Evolutionary conservation across 768 basidiomycete genomes (phyloP).

Genomic region (Xerocomellus dryophilus): DNA sequence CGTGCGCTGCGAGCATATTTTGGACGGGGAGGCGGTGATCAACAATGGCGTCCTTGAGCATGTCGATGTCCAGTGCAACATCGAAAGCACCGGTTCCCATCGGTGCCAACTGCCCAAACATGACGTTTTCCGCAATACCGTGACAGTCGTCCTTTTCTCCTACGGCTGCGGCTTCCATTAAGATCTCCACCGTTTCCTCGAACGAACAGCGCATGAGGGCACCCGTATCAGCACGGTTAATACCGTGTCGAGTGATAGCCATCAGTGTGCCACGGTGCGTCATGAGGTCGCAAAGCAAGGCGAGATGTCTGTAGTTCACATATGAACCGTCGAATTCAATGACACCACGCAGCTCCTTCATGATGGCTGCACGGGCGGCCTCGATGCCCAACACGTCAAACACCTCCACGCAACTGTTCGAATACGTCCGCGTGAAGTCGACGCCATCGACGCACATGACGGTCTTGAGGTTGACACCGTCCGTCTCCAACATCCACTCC

Average conservation of each 20-base stretch:
- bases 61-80: constrained; percentile 92
- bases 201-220: constrained; percentile 98
- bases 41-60: constrained; percentile 97
- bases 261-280: constrained; percentile 92
- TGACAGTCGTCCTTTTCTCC: constrained; percentile 99
- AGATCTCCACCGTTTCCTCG: constrained; percentile 98
- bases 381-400: constrained; percentile 96
- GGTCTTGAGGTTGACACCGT: constrained; percentile 92
- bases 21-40: constrained; percentile 91
- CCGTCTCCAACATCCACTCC: constrained; percentile 98
- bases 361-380: constrained; percentile 89
- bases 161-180: constrained; percentile 97
- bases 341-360: constrained; percentile 90
- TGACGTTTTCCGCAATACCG: constrained; percentile 97
- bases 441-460: constrained; percentile 96
- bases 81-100: constrained; percentile 99
- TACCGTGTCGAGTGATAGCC: constrained; percentile 99
- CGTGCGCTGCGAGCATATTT: constrained; percentile 70
- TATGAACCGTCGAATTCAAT: constrained; percentile 99
- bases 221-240: constrained; percentile 98
- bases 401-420: constrained; percentile 95
- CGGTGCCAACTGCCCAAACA: constrained; percentile 99
- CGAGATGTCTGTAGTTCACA: constrained; percentile 97
- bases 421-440: constrained; percentile 89
- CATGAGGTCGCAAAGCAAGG: constrained; percentile 97